phyloP scores from a whole-genome alignment of 2,329 filamentous ascomycete species.

The Emmonsiellopsis sp. region DNA sequence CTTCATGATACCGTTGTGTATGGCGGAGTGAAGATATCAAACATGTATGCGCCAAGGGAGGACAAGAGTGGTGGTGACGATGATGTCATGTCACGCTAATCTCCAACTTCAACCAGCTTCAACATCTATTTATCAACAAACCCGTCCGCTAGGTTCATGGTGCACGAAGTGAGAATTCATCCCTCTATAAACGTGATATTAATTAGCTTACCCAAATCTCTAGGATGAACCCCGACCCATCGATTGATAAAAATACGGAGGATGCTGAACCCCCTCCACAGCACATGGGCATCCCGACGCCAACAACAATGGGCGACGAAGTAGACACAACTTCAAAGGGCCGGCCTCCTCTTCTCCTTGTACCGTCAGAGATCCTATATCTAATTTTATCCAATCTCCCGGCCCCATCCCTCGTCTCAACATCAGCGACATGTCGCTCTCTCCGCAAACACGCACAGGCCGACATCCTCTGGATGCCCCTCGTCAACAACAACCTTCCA shows the following conservation, averaged over 20 bases:
- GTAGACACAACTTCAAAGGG: not conserved
- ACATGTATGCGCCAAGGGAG: too few relatives aligned
- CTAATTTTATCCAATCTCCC: constrained; percentile 59
- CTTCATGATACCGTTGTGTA: too few relatives aligned
- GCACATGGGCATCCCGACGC: not conserved
- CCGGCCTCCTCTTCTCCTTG: constrained; percentile 22
- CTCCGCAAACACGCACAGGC: constrained; percentile 52
- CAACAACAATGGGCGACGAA: not conserved
- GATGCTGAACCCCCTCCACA: not conserved
- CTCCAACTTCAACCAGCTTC: too few relatives aligned
- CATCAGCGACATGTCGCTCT: constrained; percentile 52
- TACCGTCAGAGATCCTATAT: constrained; percentile 69
- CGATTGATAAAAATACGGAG: not conserved
- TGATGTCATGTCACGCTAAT: too few relatives aligned
- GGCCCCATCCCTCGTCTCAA: constrained; percentile 51
- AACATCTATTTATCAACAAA: too few relatives aligned
- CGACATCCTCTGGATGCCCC: constrained; percentile 62
- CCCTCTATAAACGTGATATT: too few relatives aligned
- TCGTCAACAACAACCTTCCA: constrained; percentile 61
- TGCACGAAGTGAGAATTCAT: too few relatives aligned
- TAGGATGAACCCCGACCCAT: too few relatives aligned
- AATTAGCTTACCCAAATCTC: too few relatives aligned
- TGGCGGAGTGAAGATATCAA: too few relatives aligned
- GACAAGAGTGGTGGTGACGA: too few relatives aligned
- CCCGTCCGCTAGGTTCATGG: too few relatives aligned